A percentile compares a stretch with the other conserved stretches of the same genome.
phyloP scores from a whole-genome alignment of 2,329 filamentous ascomycete genomes.

The Dendryphion nanum region DNA sequence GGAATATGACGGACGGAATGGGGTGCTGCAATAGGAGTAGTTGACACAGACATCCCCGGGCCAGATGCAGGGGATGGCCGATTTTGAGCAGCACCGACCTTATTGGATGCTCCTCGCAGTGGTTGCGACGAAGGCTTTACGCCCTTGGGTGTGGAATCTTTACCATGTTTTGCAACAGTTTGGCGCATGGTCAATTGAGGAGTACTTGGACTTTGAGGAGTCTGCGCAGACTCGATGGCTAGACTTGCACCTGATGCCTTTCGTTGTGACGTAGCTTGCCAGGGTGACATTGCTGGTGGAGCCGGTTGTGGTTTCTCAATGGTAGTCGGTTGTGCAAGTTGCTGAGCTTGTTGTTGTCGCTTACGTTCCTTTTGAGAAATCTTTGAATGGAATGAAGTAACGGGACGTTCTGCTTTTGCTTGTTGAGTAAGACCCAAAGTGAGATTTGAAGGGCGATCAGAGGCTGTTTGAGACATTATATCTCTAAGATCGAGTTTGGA shows the following conservation, averaged over 20 bases:
- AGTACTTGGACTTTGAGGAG: conserved; percentile 32
- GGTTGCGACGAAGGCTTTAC: conserved; percentile 5
- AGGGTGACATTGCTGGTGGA: conserved; percentile 32
- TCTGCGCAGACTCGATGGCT: conserved; percentile 13
- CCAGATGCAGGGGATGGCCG: conserved; percentile 19
- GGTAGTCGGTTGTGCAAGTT: conserved; percentile 22
- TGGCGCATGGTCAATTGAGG: conserved; percentile 62
- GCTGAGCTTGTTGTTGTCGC: conserved; percentile 45
- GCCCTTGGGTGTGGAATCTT: conserved; percentile 6
- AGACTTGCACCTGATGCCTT: conserved; percentile 29
- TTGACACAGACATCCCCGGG: conserved; percentile 34
- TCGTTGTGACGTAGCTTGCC: conserved; percentile 31
- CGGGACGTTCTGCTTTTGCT: conserved; percentile 36
- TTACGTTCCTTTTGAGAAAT: conserved; percentile 93
- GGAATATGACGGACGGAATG: conserved; percentile 50
- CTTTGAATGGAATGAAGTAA: conserved; percentile 52
- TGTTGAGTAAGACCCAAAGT: conserved; percentile 52
- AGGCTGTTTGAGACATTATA: conserved; percentile 67
- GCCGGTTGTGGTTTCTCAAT: conserved; percentile 28
- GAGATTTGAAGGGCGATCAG: conserved; percentile 51
- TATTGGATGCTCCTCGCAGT: conserved; percentile 9
- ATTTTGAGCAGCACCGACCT: conserved; percentile 24
- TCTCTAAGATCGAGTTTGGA: conserved; percentile 71
- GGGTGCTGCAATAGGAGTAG: conserved; percentile 35
- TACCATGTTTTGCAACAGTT: conserved; percentile 47